A percentile compares a stretch with the other conserved stretches of the same genome.
These are phyloP conservation scores for Lactifluus hygrophoroides DNA, from an alignment of 768 basidiomycete species.

Conservation along the genomic window DNA sequence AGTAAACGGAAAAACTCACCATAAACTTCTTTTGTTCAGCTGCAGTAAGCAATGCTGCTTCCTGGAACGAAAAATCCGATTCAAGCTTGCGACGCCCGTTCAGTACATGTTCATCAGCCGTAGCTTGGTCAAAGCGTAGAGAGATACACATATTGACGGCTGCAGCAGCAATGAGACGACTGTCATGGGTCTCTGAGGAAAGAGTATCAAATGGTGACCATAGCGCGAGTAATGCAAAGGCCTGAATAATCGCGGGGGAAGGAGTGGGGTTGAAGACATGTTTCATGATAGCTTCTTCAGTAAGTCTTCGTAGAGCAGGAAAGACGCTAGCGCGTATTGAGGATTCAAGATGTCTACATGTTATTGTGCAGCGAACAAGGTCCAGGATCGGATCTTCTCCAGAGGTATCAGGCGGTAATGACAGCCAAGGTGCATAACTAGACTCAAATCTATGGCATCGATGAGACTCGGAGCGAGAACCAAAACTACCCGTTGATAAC, in stretches of 20 bases:
- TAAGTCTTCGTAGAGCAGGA: conserved; percentile 35
- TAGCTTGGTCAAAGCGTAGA: conserved; percentile 28
- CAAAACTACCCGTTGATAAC: background rate
- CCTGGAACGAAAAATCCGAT: conserved; percentile 1
- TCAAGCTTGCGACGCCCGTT: conserved; percentile 10
- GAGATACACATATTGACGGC: conserved; percentile 43
- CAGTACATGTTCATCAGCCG: conserved; percentile 7
- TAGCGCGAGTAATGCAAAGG: conserved; percentile 35
- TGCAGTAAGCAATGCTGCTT: background rate
- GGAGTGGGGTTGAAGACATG: conserved; percentile 37
- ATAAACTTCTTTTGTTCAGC: conserved; percentile 1
- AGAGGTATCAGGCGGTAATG: conserved; percentile 28
- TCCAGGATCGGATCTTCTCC: conserved; percentile 31
- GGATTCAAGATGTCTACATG: conserved; percentile 36
- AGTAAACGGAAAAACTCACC: conserved; percentile 1
- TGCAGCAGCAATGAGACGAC: conserved; percentile 32
- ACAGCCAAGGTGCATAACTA: conserved; percentile 38
- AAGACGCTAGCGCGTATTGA: conserved; percentile 29
- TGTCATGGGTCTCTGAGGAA: conserved; percentile 30
- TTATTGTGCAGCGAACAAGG: conserved; percentile 39
- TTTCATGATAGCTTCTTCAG: conserved; percentile 32
- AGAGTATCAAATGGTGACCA: conserved; percentile 35
- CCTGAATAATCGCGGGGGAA: conserved; percentile 34
- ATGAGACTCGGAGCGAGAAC: background rate
- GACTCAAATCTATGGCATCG: conserved; percentile 31